Evolutionary conservation across 495 filamentous ascomycete species (phyloP), one percentile per base, ranked within the genome.

Genomic region (Halenospora varia): DNA sequence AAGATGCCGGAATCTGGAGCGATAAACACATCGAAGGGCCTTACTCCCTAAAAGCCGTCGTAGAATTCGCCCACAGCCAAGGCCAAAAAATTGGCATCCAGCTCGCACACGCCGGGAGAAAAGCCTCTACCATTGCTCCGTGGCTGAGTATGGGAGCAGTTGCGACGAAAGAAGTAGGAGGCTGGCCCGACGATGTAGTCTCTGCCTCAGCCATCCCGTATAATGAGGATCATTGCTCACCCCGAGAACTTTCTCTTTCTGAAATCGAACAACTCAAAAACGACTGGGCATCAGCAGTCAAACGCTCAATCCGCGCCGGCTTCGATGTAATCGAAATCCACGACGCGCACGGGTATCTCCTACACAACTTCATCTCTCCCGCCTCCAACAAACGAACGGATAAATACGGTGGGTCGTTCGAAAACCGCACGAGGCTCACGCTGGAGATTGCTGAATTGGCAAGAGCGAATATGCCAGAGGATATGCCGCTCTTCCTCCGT

Each of bases 51-150:
- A 77, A 75, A 60, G 70, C 78, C 17, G 75, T 88, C 50, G 74
- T 83, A 24, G 85, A 90, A 44, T 90, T 91, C 61, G 82, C 80
- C 2, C 84, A 92, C 69, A 79, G 75, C 51, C 86, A 89, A 67
- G 73, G 74, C 64, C 84, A 86, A 68, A 84, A 85, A 61, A 82
- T 89, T 46, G 88, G 77, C 44, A 84, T 93, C 57, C 89, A 94
- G 71, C 68, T 93, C 4, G 86, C 73, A 13, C 89, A 94, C 63
- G 88, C 88, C 1, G 89, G 89, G 1, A 73, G 88, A n/a, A 92
- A 92, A 64, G 86, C 85, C 0, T 80, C 74, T 51, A 87, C 80
- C 1, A 76, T 88, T 2, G 80, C 88, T 0, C 87, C 87, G 0
- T 90, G 87, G 86, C 57, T 89, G 2, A 70, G 70, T 58, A 46